Base-by-base conservation (phyloP, 2,329 filamentous ascomycete species). In the Keithomyces neogunnii region DNA sequence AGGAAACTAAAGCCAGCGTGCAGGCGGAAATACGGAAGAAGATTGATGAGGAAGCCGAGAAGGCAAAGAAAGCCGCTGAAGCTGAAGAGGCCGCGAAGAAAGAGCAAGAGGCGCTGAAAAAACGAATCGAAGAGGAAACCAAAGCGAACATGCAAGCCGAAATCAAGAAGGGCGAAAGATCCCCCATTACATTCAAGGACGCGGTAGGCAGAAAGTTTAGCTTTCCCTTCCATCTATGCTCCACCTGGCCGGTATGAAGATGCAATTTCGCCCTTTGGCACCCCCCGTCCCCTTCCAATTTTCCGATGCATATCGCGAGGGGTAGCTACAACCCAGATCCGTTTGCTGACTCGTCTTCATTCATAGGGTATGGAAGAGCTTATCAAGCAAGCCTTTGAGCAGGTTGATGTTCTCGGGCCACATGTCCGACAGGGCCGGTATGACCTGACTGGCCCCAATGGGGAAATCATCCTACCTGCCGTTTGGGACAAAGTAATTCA, bases 151-250 rank as follows among this genome's bases (percentile, higher is more conserved):
- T 75, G 28, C 60, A 76, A 39, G 72, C 74, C 36, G 74, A 75
- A 49, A 69, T 71, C 19, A 74, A 75, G 60, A 73, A 75, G 55
- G 77, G 77, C 54, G 79, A 84, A 40, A 87, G 89, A 66, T 75
- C 83, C 43, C 88, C 88, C 2, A 88, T 96, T 66, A 85, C 85
- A 59, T 95, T 95, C 72, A 95, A 95, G 69, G 91, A 96, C 65
- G 90, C 90, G 1, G 83, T 96, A 13, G 88, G 89, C 33, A 80
- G 91, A 58, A 96, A 95, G 67, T 96, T 95, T 66, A 93, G 83
- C 69, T 96, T 96, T 63, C 91, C 91, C 1, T 96, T 85, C 69
- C 82, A 91, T 56, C 68, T 95, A 32, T 96, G 90, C 68, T 82
- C 84, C 62, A 93, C 85, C 3, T 95, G 89, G 89, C 73, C 76